Evolutionary conservation across 371 early-diverging fungal species (phyloP).

Genomic region (Funneliformis caledonium): DNA sequence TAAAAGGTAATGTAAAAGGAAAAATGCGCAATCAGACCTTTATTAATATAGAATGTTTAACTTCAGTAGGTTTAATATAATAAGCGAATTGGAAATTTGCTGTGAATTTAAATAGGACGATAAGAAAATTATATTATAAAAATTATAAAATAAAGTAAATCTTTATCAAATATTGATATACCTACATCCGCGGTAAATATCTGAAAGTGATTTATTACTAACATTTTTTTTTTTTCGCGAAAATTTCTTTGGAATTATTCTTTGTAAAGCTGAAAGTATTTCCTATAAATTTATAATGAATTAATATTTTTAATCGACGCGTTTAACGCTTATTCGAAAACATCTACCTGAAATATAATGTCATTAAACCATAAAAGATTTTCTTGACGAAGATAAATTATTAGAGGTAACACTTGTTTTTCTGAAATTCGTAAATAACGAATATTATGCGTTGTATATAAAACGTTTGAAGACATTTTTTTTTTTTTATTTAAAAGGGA

Average conservation of each 20-base stretch:
- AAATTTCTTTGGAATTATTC: constrained; percentile 31
- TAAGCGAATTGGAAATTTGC: constrained; percentile 37
- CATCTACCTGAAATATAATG: constrained; percentile 17
- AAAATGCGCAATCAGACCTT: constrained; percentile 4
- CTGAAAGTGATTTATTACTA: constrained; percentile 1
- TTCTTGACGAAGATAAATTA: constrained; percentile 24
- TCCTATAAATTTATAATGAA: constrained; percentile 11
- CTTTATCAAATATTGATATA: background rate
- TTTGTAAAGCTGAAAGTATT: constrained; percentile 26
- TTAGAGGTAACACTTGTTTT: constrained; percentile 32
- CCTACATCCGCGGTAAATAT: constrained; percentile 28
- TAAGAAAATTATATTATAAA: background rate
- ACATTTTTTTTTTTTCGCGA: constrained; percentile 5
- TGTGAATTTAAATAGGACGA: background rate
- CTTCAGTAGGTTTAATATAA: constrained; percentile 30
- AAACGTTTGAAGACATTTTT: background rate
- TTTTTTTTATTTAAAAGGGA: too few species aligned
- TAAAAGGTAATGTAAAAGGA: background rate
- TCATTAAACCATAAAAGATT: constrained; percentile 34
- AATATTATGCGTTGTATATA: constrained; percentile 18
- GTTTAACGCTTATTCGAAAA: background rate
- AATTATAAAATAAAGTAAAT: background rate
- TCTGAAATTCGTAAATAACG: constrained; percentile 34
- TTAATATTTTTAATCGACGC: background rate
- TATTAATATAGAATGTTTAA: constrained; percentile 19